Percentiles rank a stretch among this genome's conserved stretches.
These are phyloP conservation scores for Dothiorella sarmentorum DNA, from an alignment of 2,329 filamentous ascomycete species.

Conservation along the genomic window DNA sequence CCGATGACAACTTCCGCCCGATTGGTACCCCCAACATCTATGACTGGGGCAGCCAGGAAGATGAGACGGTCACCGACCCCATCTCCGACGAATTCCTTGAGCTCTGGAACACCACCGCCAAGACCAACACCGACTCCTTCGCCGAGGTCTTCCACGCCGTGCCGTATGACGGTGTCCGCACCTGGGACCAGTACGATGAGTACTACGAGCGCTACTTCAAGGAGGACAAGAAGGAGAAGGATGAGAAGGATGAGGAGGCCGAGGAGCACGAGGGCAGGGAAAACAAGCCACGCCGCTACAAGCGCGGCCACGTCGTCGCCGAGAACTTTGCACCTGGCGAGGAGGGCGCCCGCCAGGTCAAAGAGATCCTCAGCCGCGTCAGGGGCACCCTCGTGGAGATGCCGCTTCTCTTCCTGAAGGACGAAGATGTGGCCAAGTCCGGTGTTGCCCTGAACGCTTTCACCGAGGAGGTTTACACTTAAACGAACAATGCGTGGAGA, in stretches of 20 bases:
- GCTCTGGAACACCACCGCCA: slow-evolving; percentile 71
- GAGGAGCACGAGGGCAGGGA: slow-evolving; percentile 29
- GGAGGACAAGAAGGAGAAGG: slow-evolving; percentile 35
- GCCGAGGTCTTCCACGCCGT: slow-evolving; percentile 77
- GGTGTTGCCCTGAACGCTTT: slow-evolving; percentile 59
- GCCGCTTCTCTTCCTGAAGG: slow-evolving; percentile 82
- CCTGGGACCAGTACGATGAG: slow-evolving; percentile 69
- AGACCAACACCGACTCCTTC: slow-evolving; percentile 76
- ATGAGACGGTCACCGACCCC: slow-evolving; percentile 67
- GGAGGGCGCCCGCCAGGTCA: slow-evolving; percentile 46
- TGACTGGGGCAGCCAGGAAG: slow-evolving; percentile 47
- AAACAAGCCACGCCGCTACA: slow-evolving; percentile 57
- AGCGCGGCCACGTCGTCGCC: slow-evolving; percentile 80
- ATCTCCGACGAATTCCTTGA: slow-evolving; percentile 64
- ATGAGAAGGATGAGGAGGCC: slow-evolving; percentile 36
- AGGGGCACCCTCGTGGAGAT: slow-evolving; percentile 71
- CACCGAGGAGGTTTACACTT: slow-evolving; percentile 49
- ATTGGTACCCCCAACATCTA: slow-evolving; percentile 55
- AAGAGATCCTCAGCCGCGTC: slow-evolving; percentile 69
- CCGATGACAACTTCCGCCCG: slow-evolving; percentile 56
- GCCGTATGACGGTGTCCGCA: slow-evolving; percentile 64
- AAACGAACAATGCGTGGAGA: background rate
- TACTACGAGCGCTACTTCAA: slow-evolving; percentile 67
- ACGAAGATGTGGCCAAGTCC: slow-evolving; percentile 81
- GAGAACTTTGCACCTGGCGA: slow-evolving; percentile 44